Conservation (phyloP, 1,284 basidiomycete species). For the Coniophora puteana region DNA sequence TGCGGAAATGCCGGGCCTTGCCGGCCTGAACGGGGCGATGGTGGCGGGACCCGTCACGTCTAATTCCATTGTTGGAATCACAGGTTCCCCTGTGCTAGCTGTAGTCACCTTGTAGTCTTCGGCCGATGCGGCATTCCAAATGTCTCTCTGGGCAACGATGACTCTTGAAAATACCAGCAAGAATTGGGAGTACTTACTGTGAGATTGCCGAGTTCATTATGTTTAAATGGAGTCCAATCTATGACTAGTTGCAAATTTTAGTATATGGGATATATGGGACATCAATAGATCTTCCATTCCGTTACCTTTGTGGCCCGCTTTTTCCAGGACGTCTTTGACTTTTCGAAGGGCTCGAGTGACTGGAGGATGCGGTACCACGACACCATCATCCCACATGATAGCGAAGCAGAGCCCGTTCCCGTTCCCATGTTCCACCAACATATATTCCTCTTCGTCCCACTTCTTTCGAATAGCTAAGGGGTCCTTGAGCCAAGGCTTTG, state of each 20-base stretch:
- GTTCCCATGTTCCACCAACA: slow-evolving; percentile 53
- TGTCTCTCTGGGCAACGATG: slow-evolving; percentile 27
- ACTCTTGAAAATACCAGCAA: slow-evolving; percentile 4
- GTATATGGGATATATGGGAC: slow-evolving; percentile 3
- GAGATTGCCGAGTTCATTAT: slow-evolving; percentile 30
- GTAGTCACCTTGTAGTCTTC: slow-evolving; percentile 42
- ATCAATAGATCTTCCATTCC: slow-evolving; percentile 4
- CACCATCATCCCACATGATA: slow-evolving; percentile 61
- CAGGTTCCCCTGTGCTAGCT: slow-evolving; percentile 43
- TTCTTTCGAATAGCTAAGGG: slow-evolving; percentile 58
- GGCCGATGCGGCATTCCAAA: slow-evolving; percentile 38
- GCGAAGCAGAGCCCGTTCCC: slow-evolving; percentile 59
- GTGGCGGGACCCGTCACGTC: slow-evolving; percentile 23
- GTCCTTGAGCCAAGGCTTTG: slow-evolving; percentile 69
- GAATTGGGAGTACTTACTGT: slow-evolving; percentile 27
- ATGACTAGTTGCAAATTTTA: slow-evolving; percentile 25
- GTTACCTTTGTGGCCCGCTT: slow-evolving; percentile 65
- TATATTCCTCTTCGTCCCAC: slow-evolving; percentile 62
- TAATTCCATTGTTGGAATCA: slow-evolving; percentile 44
- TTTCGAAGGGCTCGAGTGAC: slow-evolving; percentile 59
- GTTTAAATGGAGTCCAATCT: slow-evolving; percentile 41
- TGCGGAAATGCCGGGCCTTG: slow-evolving; percentile 29
- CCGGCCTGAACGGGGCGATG: slow-evolving; percentile 16
- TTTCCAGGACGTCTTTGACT: slow-evolving; percentile 53
- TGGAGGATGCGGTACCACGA: slow-evolving; percentile 69